Evolutionary conservation across 441 rosid species (phyloP).

Genomic region (Iberis amara): DNA sequence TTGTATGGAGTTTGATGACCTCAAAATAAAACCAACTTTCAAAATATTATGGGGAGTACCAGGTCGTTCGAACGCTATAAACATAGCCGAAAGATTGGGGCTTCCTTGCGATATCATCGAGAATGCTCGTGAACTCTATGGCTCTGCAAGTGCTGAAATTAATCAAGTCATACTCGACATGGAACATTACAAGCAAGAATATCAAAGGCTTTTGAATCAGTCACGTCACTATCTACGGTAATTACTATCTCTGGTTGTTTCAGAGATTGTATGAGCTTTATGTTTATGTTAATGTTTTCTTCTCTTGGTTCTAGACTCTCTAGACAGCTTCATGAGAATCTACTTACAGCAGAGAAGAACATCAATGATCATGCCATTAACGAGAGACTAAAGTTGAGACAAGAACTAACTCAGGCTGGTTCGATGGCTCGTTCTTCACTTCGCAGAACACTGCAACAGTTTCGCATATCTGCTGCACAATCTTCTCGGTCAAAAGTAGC

Average conservation of each 20-base stretch:
- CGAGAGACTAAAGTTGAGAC: constrained; percentile 44
- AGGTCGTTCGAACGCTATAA: constrained; percentile 94
- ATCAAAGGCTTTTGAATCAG: constrained; percentile 43
- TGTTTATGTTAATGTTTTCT: constrained; percentile 5
- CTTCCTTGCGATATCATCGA: constrained; percentile 45
- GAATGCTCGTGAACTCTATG: constrained; percentile 59
- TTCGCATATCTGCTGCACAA: constrained; percentile 43
- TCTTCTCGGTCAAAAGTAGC: constrained; percentile 31
- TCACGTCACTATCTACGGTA: constrained; percentile 50
- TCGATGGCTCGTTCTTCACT: constrained; percentile 52
- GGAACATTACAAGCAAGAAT: constrained; percentile 77
- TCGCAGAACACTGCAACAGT: constrained; percentile 58
- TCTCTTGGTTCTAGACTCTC: constrained; percentile 48
- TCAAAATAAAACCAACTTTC: constrained; percentile 79
- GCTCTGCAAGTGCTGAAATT: constrained; percentile 80
- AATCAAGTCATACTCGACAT: constrained; percentile 81
- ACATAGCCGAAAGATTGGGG: constrained; percentile 77
- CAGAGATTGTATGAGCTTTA: constrained; percentile 4
- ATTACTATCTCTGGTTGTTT: constrained; percentile 22
- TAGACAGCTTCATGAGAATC: constrained; percentile 49
- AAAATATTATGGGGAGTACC: constrained; percentile 90
- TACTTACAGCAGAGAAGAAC: constrained; percentile 45
- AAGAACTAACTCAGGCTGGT: constrained; percentile 57
- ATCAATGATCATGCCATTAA: constrained; percentile 45
- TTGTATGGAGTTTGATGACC: constrained; percentile 96